Conservation (phyloP, 2,329 filamentous ascomycete genomes). For the Fusarium fujikuroi region DNA sequence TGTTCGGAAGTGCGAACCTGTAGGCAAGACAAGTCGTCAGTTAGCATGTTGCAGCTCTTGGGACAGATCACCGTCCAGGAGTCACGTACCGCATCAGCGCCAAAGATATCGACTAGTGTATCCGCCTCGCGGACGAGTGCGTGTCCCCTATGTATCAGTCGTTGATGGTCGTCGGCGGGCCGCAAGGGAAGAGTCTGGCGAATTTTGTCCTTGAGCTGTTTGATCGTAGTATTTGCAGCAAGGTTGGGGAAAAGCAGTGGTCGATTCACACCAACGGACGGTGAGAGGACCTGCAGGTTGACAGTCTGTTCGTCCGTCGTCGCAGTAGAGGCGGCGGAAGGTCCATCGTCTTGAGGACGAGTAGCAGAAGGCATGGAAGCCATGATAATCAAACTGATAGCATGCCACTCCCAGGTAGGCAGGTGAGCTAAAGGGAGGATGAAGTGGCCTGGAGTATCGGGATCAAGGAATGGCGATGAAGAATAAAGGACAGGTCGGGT, state of each 20-base stretch:
- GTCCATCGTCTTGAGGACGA: conserved; percentile 38
- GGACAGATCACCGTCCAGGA: conserved; percentile 1
- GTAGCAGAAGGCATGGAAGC: conserved; percentile 50
- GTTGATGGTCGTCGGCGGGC: conserved; percentile 65
- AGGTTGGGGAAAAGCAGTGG: conserved; percentile 62
- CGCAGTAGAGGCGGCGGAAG: conserved; percentile 19
- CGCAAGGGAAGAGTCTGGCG: conserved; percentile 61
- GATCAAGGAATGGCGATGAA: conserved; percentile 10
- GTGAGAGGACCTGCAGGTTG: conserved; percentile 69
- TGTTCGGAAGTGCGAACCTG: conserved; percentile 58
- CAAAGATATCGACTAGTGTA: conserved; percentile 67
- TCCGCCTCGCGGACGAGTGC: conserved; percentile 65
- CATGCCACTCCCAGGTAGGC: conserved; percentile 42
- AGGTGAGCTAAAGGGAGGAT: conserved; percentile 18
- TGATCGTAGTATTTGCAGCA: conserved; percentile 62
- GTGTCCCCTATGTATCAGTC: conserved; percentile 70
- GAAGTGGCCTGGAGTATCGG: conserved; percentile 14
- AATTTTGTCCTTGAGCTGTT: conserved; percentile 68
- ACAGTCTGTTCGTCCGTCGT: conserved; percentile 54
- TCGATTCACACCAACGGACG: conserved; percentile 63
- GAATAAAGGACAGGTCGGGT: not conserved
- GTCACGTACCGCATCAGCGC: conserved; percentile 59
- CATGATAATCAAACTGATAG: conserved; percentile 49
- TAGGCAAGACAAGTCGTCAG: not conserved
- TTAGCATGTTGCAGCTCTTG: conserved; percentile 36